Conservation (phyloP, 2,329 filamentous ascomycete genomes). For the Mycosphaerella sp. region DNA sequence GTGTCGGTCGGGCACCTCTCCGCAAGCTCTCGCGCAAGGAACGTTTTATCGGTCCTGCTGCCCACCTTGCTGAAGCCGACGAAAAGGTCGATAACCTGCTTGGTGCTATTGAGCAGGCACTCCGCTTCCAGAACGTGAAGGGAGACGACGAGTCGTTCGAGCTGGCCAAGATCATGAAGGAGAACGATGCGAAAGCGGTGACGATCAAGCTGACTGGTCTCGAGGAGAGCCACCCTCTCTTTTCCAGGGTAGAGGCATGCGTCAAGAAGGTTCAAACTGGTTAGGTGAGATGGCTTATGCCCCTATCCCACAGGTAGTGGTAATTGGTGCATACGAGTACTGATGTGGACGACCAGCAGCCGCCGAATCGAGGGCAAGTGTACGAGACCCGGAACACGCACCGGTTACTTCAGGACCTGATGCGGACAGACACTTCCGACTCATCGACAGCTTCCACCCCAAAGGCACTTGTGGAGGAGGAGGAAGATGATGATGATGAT, state of each 20-base stretch:
- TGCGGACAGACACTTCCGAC: too few species aligned
- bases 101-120: conserved; percentile 79
- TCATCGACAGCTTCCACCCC: too few species aligned
- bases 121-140: conserved; percentile 91
- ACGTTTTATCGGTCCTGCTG: conserved; percentile 87
- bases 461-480: too few species aligned
- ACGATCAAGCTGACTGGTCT: conserved; percentile 78
- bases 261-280: conserved; percentile 70
- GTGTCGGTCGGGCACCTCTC: conserved; percentile 88
- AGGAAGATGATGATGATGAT: not conserved
- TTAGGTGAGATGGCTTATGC: conserved; percentile 2
- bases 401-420: too few species aligned
- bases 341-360: not conserved
- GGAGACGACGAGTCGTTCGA: conserved; percentile 84
- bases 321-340: too few species aligned
- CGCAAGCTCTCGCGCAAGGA: conserved; percentile 93
- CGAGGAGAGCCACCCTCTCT: conserved; percentile 69
- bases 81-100: conserved; percentile 67
- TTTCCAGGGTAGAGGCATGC: conserved; percentile 64
- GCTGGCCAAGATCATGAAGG: conserved; percentile 77
- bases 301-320: too few species aligned
- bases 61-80: conserved; percentile 76
- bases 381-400: not conserved
- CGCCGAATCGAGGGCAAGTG: conserved; percentile 1
- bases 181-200: conserved; percentile 64